These are phyloP conservation scores for Fusarium goolgardi DNA, from an alignment of 2,329 filamentous ascomycete species.

Conservation along the genomic window DNA sequence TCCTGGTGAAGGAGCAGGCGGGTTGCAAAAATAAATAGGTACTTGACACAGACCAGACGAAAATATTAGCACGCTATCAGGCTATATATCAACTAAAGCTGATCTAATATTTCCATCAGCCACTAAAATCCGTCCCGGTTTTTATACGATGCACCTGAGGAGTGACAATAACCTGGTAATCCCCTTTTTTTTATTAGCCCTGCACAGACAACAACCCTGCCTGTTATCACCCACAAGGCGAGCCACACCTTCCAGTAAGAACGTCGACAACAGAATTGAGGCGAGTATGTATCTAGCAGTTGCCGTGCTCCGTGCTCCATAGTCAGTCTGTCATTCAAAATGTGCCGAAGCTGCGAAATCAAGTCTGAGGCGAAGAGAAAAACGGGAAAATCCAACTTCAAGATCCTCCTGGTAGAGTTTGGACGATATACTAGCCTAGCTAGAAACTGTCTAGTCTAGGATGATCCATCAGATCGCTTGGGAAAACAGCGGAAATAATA, in stretches of 20 bases:
- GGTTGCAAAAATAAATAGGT: no score
- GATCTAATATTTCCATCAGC: no score
- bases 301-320: not conserved
- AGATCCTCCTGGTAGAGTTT: no score
- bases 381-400: no score
- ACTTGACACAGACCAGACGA: no score
- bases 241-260: not conserved
- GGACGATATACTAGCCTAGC: no score
- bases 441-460: not conserved
- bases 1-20: not conserved
- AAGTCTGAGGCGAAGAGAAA: not conserved
- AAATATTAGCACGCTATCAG: no score
- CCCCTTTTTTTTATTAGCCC: not conserved
- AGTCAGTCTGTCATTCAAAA: rapidly evolving
- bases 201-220: not conserved
- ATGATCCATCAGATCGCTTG: not conserved
- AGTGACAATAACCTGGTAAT: not conserved
- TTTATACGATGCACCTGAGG: no score
- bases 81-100: no score
- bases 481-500: not conserved
- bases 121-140: no score
- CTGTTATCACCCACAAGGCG: not conserved
- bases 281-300: not conserved
- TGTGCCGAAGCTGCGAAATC: not conserved
- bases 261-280: not conserved